Base-by-base conservation (phyloP, 1,284 basidiomycete species). In the Austroboletus rostrupii region DNA sequence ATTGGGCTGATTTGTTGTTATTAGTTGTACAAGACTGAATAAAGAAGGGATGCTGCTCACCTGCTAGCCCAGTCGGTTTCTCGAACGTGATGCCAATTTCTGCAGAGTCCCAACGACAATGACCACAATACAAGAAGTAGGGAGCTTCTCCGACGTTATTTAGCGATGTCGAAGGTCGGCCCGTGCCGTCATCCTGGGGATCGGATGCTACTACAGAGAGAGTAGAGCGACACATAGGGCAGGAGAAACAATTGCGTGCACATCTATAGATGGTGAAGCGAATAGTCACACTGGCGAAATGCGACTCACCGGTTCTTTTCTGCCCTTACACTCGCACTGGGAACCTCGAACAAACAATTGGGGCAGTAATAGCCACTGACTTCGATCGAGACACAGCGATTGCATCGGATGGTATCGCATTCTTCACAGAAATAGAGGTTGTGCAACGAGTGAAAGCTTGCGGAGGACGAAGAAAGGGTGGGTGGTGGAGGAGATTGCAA, bases 261-360 rank as follows among this genome's bases (percentile, higher is more conserved):
- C 97, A 99, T 79, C 94, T 96, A 66, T 6, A 33, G 26, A 45
- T 14, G 13, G 47, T 63, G 48, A 52, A 35, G 40, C 38, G 47
- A 39, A 48, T 23, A 46, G 33, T 43, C 45, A 29, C 17, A 11
- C 19, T 28, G 14, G 37, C 40, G 20, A 37, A 32, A 33, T 23
- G 29, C 1, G 33, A 62, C 71, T 50, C 54, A 90, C 89, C 93
- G 80, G 62, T 97, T 97, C 78, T 94, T 95, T 70, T 99, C 95
- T 8, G 87, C 92, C 54, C 95, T 80, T 9, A 99, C 94, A 62
- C 92, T 96, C 3, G 97, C 94, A 61, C 88, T 91, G 0, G 96
- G 97, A 5, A 99, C 96, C 62, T 99, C 97, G 68, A 99, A 99
- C n/a, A 98, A 77, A 67, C 97, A 99, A 68, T 96, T 95, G 20